Percentiles rank a stretch among this genome's conserved stretches.
phyloP scores from a whole-genome alignment of 805 yeast genomes.

The Kazachstania bromeliacearum region DNA sequence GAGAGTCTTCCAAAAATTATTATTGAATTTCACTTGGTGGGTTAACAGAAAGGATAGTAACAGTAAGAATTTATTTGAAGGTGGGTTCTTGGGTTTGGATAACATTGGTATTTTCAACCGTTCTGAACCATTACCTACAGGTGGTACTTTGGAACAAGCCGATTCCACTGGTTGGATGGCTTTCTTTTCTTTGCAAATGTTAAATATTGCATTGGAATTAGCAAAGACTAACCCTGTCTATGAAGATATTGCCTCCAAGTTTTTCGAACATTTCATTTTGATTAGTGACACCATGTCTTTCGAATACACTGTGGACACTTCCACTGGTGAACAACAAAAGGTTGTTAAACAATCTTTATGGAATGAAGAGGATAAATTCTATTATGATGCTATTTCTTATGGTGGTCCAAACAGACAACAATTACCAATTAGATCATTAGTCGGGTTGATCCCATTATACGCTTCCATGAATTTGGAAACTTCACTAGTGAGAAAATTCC shows the following conservation, averaged over 20 bases:
- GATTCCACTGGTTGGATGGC: conserved; percentile 99
- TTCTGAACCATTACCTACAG: conserved; percentile 88
- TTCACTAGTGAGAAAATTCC: conserved; percentile 64
- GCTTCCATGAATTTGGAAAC: conserved; percentile 87
- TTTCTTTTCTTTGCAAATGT: conserved; percentile 80
- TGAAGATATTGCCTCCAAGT: conserved; percentile 89
- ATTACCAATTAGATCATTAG: conserved; percentile 79
- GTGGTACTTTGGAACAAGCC: conserved; percentile 84
- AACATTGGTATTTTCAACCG: conserved; percentile 89
- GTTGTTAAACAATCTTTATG: conserved; percentile 59
- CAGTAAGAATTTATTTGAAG: conserved; percentile 86
- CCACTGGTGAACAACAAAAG: conserved; percentile 31
- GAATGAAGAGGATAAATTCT: conserved; percentile 84
- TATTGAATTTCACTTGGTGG: conserved; percentile 95
- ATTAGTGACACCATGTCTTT: conserved; percentile 92
- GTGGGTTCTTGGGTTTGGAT: conserved; percentile 88
- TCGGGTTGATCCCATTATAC: conserved; percentile 84
- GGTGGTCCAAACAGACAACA: conserved; percentile 59
- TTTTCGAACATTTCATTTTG: conserved; percentile 83
- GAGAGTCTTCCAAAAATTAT: conserved; percentile 82
- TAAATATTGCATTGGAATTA: conserved; percentile 83
- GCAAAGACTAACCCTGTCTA: conserved; percentile 79
- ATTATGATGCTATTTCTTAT: conserved; percentile 84
- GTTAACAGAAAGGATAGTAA: conserved; percentile 81
- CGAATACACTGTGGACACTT: conserved; percentile 27